Base-by-base conservation (phyloP, 768 basidiomycete genomes). In the Tulasnella sp. region DNA sequence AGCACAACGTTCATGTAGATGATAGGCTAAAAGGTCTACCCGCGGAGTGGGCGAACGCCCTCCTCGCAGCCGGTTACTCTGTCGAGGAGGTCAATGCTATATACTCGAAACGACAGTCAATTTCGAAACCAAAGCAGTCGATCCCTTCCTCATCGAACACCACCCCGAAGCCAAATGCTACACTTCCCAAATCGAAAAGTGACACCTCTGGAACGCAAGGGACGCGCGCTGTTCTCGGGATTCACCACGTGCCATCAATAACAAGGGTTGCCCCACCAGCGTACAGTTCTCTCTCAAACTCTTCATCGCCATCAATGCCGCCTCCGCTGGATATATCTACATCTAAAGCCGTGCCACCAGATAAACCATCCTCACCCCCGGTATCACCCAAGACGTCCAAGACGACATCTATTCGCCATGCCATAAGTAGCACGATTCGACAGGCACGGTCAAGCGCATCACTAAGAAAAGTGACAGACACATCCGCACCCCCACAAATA, bases 1-100 rank as follows among this genome's bases (percentile, higher is more conserved):
- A 63, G 62, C 62, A 63, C 38, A 8, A 63, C 44, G 23, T 63
- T 23, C 62, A 63, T 44, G 59, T 63, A 13, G 62, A 61, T 15
- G 61, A 52, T 5, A 24, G 45, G 15, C 26, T 61, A 19, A 9
- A 27, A 1, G 62, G 62, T 17, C 42, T 63, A 5, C 62, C 62
- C 23, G 23, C 52, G 1, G 62, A 64, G 13, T 63, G 62, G 62
- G 41, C 62, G 1, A 21, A 15, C n/a, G 62, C 62, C 8, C 51
- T 63, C 1, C 17, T 45, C 10, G 30, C 51, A 23, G 63, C 61
- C 21, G 62, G 62, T 21, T 63, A 51, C 60, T 17, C 62, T 8
- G 23, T 32, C 1, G 51, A 63, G 23, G 61, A 63, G 23, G 54
- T 63, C n/a, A 3, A 47, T 19, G 51, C 51, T 1, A 61, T 63